A percentile compares a stretch with the other conserved stretches of the same genome.
These are phyloP conservation scores for Colletotrichum navitas DNA, from an alignment of 2,329 filamentous ascomycete genomes.

Conservation along the genomic window DNA sequence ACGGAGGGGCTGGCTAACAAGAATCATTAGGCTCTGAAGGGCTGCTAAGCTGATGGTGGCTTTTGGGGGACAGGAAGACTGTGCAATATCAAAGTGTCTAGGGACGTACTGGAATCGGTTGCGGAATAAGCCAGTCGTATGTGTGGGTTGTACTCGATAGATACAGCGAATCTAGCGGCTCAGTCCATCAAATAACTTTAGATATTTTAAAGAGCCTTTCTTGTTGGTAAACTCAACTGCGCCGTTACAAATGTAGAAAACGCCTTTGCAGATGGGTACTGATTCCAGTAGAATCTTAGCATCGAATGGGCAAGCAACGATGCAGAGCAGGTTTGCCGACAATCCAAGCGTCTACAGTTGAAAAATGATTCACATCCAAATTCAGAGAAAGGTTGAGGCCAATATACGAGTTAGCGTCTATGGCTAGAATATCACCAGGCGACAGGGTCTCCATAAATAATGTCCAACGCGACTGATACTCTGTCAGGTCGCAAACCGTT, in stretches of 20 bases:
- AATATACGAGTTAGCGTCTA: background rate
- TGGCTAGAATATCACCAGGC: background rate
- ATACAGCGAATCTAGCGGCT: constrained; percentile 5
- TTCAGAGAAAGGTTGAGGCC: background rate
- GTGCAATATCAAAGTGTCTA: background rate
- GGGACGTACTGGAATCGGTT: background rate
- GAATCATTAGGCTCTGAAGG: background rate
- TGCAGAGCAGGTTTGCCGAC: background rate
- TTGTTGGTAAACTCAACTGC: background rate
- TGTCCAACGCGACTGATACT: background rate
- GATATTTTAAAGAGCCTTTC: background rate
- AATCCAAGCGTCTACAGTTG: background rate
- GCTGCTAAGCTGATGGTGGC: background rate
- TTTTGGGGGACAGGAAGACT: background rate
- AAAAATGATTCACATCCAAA: background rate
- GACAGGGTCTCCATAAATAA: background rate
- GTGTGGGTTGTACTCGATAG: background rate
- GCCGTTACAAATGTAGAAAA: too few species aligned
- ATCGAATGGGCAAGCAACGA: too few species aligned
- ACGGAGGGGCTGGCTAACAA: background rate
- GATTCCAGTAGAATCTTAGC: background rate
- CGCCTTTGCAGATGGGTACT: background rate
- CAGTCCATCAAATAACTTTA: background rate
- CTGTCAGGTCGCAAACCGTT: background rate
- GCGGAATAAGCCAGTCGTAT: background rate